Evolutionary conservation across 805 yeast species (phyloP), one percentile per base, ranked within the genome.

Genomic region (Barnettozyma californica): DNA sequence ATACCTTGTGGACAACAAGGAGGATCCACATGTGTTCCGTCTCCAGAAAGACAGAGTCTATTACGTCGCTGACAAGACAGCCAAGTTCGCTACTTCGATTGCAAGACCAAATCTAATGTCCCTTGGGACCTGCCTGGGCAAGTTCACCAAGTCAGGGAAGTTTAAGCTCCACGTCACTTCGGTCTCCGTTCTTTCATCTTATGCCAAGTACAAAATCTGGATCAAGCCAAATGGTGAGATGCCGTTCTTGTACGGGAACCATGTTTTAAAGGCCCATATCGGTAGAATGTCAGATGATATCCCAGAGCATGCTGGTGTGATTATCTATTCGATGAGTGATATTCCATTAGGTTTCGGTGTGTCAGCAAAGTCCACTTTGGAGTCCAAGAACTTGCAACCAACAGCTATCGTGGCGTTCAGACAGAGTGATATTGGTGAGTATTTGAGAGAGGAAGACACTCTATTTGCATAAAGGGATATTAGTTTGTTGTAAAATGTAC

Each of bases 361-460:
- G 11, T 79, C 91, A 60, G 91, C 98, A 31, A 91, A 88, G 68
- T 83, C 95, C 29, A 90, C 98, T 9, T 76, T 81, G 31, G 99
- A 92, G 65, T 81, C 94, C 21, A 82, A 94, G 67, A 80, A 81
- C 62, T 73, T 90, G 59, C 96, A 87, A 65, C 99, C 99, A 48
- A 92, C 95, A 23, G 94, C 84, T 21, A 91, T 94, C 45, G 96
- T 92, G 14, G 96, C 96, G 4, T 92, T 87, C 67, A 83, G 99
- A 77, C 99, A 94, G 67, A 87, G 95, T 56, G 99, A 94, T 73
- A 88, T 94, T 56, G 99, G 99, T 54, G 99, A 94, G 69, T 94
- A 89, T 63, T 76, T 94, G 63, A 90, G 99, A 78, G 98, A 94
- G 62, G 99, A 94, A 74, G 98, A 94, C 68, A 89, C 97, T 37